Evolutionary conservation across 2,329 filamentous ascomycete species (phyloP), one percentile per base, ranked within the genome.

Genomic region (Cercospora sp.): DNA sequence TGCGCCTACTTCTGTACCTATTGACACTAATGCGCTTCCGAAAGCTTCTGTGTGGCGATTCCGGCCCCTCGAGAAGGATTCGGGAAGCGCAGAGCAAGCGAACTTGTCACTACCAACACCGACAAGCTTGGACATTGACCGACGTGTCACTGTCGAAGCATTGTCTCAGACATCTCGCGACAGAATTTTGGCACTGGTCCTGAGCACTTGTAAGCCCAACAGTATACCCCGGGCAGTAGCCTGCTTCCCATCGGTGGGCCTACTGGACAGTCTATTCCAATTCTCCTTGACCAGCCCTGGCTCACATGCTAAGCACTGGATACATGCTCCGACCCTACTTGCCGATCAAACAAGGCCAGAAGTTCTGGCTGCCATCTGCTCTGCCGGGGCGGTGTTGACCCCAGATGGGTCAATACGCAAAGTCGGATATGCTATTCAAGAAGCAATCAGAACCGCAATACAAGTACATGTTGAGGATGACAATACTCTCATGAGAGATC

Each of bases 251-350:
- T 87, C 87, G 1, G 82, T 87, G 18, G 85, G 87, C 24, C 77
- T 88, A 13, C 80, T 90, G 68, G 88, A 90, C 71, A 87, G 84
- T 9, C 80, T 90, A 65, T 81, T 89, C 12, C 86, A 90, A 68
- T 85, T 86, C 69, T 90, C 87, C 69, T 79, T 90, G 21, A 85
- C 86, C 0, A 82, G 83, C 1, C 86, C 89, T 53, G 80, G 82
- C 28, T 84, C 87, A 58, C 83, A 88, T 68, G 82, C 88, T 0
- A 87, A 86, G 58, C 82, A 83, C 57, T 90, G 85, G 82, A 85
- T 91, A 66, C 89, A 91, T 77, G 83, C 87, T 57, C 84, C 86
- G 1, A 87, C 86, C 0, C 85, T 90, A 45, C 83, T 82, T 1
- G 81, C 88, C 7, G 86, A 86, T 18, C 80, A 81, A 2, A 82